Evolutionary conservation across 202 grass and related monocot species (phyloP).

Genomic region (Zizania palustris): DNA sequence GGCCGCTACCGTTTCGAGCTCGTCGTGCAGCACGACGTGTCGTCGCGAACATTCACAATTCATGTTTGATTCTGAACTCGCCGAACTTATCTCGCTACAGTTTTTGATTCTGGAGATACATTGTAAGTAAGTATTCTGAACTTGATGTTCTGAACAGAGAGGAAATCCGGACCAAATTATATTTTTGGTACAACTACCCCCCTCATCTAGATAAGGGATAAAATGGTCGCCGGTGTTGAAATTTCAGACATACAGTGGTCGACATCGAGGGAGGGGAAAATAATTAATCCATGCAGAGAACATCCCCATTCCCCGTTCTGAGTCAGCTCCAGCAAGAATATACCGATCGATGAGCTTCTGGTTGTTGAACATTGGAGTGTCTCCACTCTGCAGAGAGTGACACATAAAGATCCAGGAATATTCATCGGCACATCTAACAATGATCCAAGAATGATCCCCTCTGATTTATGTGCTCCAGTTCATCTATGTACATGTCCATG

Average conservation of each 20-base stretch:
- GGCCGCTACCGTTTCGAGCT: too few relatives aligned
- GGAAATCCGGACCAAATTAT: neutral
- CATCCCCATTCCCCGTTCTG: neutral
- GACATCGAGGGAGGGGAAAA: neutral
- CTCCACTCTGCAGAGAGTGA: neutral
- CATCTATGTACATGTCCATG: neutral
- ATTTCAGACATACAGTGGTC: neutral
- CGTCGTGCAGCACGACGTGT: too few relatives aligned
- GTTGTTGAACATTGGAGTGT: neutral
- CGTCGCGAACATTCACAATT: too few relatives aligned
- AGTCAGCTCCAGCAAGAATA: constrained; percentile 28
- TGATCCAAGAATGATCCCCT: constrained; percentile 21
- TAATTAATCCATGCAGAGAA: neutral
- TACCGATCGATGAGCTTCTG: neutral
- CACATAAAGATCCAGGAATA: constrained; percentile 7
- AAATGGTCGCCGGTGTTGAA: neutral
- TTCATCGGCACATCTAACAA: constrained; percentile 13
- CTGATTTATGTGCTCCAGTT: neutral
- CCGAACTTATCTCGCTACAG: neutral
- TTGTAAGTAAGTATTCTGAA: neutral
- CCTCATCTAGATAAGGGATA: neutral
- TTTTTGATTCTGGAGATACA: neutral
- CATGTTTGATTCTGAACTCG: too few relatives aligned
- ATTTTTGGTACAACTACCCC: neutral
- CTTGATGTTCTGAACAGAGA: neutral